A percentile compares a stretch with the other conserved stretches of the same genome.
phyloP scores from a whole-genome alignment of 345 rosid genomes.

The Nephelium lappaceum region DNA sequence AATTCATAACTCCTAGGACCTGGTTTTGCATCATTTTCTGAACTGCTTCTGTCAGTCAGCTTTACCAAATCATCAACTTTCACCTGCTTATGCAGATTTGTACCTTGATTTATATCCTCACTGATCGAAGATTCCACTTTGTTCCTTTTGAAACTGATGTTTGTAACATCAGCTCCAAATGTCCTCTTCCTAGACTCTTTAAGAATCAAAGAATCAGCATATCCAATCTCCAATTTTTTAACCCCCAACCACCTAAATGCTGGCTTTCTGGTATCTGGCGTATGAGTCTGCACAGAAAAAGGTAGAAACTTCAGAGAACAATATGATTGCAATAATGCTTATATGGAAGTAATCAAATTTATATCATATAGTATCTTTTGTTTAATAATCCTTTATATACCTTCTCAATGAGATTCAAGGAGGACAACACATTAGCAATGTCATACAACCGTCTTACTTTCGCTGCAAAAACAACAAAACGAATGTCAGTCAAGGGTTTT shows the following conservation, averaged over 20 bases:
- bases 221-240: constrained; percentile 42
- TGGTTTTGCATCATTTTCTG: constrained; percentile 35
- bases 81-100: constrained; percentile 38
- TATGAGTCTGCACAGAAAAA: constrained; percentile 65
- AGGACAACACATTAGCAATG: constrained; percentile 84
- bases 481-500: constrained; percentile 10
- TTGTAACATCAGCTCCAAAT: constrained; percentile 82
- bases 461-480: constrained; percentile 47
- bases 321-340: not conserved
- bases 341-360: not conserved
- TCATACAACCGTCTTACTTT: constrained; percentile 92
- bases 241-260: constrained; percentile 91
- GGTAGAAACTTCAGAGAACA: constrained; percentile 6
- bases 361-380: not conserved
- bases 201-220: constrained; percentile 32
- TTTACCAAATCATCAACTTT: constrained; percentile 38
- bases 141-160: constrained; percentile 49
- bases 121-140: constrained; percentile 37
- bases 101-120: constrained; percentile 28
- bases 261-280: constrained; percentile 71
- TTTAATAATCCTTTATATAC: constrained; percentile 32
- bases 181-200: constrained; percentile 58
- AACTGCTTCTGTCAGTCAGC: constrained; percentile 30
- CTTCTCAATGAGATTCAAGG: constrained; percentile 91
- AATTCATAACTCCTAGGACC: constrained; percentile 53